phyloP scores from a whole-genome alignment of 305 asterid genomes.

The Rubia balearica region DNA sequence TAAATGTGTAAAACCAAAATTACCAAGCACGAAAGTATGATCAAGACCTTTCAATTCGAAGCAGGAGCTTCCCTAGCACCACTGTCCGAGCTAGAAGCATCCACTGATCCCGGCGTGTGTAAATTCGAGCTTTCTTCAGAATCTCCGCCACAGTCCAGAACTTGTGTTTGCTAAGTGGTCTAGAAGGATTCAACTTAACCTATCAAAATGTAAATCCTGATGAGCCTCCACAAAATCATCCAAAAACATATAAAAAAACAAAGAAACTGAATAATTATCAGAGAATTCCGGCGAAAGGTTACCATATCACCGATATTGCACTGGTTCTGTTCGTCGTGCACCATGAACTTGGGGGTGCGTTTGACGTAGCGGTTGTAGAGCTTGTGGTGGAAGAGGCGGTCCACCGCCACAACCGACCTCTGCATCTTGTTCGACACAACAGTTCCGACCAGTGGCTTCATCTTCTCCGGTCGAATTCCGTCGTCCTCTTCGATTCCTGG shows the following conservation, averaged over 20 bases:
- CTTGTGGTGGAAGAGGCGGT: constrained; percentile 74
- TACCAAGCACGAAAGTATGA: background rate
- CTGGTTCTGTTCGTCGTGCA: constrained; percentile 51
- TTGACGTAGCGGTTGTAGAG: constrained; percentile 74
- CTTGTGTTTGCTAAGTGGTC: constrained; percentile 82
- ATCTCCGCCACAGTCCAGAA: constrained; percentile 77
- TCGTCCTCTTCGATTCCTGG: background rate
- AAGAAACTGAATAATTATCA: background rate
- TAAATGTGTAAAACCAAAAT: background rate
- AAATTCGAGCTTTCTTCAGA: constrained; percentile 67
- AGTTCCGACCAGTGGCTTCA: constrained; percentile 53
- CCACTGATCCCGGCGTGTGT: constrained; percentile 31
- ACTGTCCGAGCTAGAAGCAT: constrained; percentile 17
- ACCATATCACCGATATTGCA: constrained; percentile 76
- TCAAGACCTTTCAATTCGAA: constrained; percentile 14
- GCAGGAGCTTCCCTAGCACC: background rate
- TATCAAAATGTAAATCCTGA: constrained; percentile 20
- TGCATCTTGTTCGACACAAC: constrained; percentile 72
- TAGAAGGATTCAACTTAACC: constrained; percentile 79
- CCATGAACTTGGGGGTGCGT: constrained; percentile 91
- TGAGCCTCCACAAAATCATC: background rate
- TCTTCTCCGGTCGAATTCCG: constrained; percentile 9
- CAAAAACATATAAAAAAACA: background rate
- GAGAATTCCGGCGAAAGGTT: background rate
- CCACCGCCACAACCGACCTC: constrained; percentile 91